Evolutionary conservation across 371 early-diverging fungal genomes (phyloP).

Genomic region (Dichotomocladium elegans): DNA sequence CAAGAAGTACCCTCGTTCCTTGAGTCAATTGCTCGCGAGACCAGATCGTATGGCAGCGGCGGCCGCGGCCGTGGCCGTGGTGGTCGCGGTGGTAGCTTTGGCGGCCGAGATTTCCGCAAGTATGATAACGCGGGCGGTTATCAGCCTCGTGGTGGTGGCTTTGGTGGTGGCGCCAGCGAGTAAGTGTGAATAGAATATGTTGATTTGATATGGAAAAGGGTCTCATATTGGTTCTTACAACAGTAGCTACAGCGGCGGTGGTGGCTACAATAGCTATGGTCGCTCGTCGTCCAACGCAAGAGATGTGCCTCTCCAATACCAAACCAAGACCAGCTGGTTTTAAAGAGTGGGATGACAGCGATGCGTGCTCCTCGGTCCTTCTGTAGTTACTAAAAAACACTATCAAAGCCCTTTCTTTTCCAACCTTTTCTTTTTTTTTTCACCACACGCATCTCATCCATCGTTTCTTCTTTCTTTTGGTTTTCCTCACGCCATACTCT

Average conservation of each 20-base stretch:
- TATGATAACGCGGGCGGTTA: slow-evolving; percentile 7
- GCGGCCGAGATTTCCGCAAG: slow-evolving; percentile 48
- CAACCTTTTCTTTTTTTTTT: too few species aligned
- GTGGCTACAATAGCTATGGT: slow-evolving; percentile 15
- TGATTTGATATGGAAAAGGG: not conserved
- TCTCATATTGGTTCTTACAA: not conserved
- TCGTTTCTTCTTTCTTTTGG: not conserved
- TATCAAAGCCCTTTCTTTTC: not conserved
- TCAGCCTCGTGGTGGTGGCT: slow-evolving; percentile 14
- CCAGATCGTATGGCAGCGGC: slow-evolving; percentile 60
- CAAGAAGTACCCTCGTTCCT: slow-evolving; percentile 68
- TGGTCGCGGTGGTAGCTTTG: slow-evolving; percentile 49
- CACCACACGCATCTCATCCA: not conserved
- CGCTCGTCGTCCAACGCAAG: slow-evolving; percentile 18
- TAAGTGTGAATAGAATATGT: too few species aligned
- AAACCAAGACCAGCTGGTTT: slow-evolving; percentile 71
- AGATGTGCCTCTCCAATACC: slow-evolving; percentile 31
- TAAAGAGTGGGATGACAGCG: slow-evolving; percentile 23
- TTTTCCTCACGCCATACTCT: not conserved
- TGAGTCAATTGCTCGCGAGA: slow-evolving; percentile 40
- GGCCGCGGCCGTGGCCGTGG: slow-evolving; percentile 64
- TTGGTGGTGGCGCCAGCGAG: slow-evolving; percentile 23
- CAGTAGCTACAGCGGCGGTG: slow-evolving; percentile 3
- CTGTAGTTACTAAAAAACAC: not conserved
- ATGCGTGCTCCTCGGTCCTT: slow-evolving; percentile 1